Conservation (phyloP, 192 early-diverging fungal genomes). For the Podochytrium sp. region DNA sequence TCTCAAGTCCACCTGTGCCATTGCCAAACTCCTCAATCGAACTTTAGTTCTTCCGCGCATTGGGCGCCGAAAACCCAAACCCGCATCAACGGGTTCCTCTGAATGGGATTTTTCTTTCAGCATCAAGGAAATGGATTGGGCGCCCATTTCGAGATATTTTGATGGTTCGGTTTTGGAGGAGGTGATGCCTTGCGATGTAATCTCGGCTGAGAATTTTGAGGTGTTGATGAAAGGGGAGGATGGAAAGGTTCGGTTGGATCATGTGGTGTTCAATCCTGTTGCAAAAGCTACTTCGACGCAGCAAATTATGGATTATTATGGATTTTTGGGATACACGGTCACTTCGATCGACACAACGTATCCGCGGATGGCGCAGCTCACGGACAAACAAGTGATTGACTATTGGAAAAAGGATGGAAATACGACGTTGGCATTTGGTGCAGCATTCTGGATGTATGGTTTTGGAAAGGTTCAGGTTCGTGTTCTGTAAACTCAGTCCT, state of each 20-base stretch:
- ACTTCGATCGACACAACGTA: neutral
- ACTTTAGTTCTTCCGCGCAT: conserved; percentile 39
- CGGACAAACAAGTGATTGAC: conserved; percentile 1
- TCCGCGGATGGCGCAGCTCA: conserved; percentile 18
- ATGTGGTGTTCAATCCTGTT: conserved; percentile 36
- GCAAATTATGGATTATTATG: conserved; percentile 39
- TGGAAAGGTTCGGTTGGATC: conserved; percentile 3
- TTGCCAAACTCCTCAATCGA: conserved; percentile 31
- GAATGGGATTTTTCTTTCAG: conserved; percentile 32
- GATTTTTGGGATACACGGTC: conserved; percentile 26
- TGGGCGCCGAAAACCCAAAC: conserved; percentile 31
- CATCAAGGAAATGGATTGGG: conserved; percentile 28
- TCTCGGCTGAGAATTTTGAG: conserved; percentile 7
- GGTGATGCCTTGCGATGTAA: conserved; percentile 9
- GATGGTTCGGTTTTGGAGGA: conserved; percentile 8
- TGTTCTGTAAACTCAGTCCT: too few species aligned
- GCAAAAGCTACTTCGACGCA: conserved; percentile 31
- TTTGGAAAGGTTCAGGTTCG: conserved; percentile 33
- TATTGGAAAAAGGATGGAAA: conserved; percentile 5
- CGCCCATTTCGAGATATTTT: conserved; percentile 36
- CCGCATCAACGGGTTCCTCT: neutral
- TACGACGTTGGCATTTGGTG: conserved; percentile 28
- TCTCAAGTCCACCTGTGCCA: conserved; percentile 38
- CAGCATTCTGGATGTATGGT: conserved; percentile 44
- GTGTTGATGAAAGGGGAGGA: neutral